Conservation (phyloP, 2,329 filamentous ascomycete species). For the Beauveria scarabaeidicola region DNA sequence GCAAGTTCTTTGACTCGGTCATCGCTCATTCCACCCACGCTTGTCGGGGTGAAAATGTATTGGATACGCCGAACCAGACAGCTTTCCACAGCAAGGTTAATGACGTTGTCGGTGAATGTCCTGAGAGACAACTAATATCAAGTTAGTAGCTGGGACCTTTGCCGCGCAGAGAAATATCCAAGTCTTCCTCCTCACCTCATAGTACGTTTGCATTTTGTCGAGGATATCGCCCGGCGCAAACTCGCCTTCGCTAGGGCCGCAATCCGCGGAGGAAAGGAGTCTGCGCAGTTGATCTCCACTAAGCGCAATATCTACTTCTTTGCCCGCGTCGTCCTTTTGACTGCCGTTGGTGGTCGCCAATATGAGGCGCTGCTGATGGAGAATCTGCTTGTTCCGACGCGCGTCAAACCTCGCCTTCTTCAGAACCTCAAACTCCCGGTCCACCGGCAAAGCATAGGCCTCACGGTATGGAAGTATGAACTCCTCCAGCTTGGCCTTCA, state of each 20-base stretch:
- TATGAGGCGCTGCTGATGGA: background rate
- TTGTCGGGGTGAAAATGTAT: constrained; percentile 26
- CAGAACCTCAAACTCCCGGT: constrained; percentile 19
- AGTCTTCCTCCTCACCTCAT: constrained; percentile 22
- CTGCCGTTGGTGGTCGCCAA: too few relatives aligned
- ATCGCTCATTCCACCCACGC: constrained; percentile 26
- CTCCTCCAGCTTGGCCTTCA: constrained; percentile 26
- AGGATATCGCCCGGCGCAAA: constrained; percentile 28
- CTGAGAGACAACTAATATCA: constrained; percentile 26
- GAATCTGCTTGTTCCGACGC: background rate
- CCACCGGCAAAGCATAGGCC: constrained; percentile 22
- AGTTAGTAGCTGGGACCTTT: too few relatives aligned
- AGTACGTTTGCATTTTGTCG: constrained; percentile 31
- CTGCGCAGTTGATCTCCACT: background rate
- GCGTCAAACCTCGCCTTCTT: constrained; percentile 7
- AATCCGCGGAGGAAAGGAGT: background rate
- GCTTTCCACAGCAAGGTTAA: constrained; percentile 33
- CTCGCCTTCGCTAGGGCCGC: constrained; percentile 14
- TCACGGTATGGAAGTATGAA: constrained; percentile 24
- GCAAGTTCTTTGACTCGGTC: constrained; percentile 19
- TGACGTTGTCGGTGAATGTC: constrained; percentile 34
- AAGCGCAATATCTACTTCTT: too few relatives aligned
- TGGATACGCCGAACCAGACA: constrained; percentile 31
- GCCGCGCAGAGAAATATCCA: too few relatives aligned
- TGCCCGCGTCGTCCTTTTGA: too few relatives aligned